phyloP scores from a whole-genome alignment of 2,329 filamentous ascomycete genomes.

The Periconia sp. region DNA sequence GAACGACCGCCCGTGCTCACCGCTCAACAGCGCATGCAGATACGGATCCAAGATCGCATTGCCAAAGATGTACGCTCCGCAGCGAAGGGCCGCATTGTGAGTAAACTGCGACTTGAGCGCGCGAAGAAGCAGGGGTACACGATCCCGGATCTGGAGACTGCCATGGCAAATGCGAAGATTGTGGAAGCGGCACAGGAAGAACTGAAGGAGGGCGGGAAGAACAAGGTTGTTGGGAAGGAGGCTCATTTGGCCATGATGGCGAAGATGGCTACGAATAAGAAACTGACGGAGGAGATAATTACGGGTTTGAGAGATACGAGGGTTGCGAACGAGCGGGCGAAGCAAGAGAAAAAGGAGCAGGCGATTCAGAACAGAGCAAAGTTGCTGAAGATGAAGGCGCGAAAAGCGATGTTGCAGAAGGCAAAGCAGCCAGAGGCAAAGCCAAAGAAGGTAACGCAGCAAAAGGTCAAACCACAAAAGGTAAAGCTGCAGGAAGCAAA shows the following conservation, averaged over 20 bases:
- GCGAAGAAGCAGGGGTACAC: slow-evolving; percentile 28
- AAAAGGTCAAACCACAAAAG: too few relatives aligned
- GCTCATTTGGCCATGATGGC: slow-evolving; percentile 1
- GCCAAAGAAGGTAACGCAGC: background rate
- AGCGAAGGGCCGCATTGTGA: slow-evolving; percentile 31
- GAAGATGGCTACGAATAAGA: slow-evolving; percentile 24
- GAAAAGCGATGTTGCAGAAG: slow-evolving; percentile 13
- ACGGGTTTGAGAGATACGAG: slow-evolving; percentile 15
- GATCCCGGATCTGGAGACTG: slow-evolving; percentile 35
- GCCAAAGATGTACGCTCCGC: slow-evolving; percentile 60
- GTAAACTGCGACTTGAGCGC: slow-evolving; percentile 28
- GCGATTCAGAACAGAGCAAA: too few relatives aligned
- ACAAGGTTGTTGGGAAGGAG: background rate
- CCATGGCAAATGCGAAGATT: slow-evolving; percentile 29
- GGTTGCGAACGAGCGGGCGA: slow-evolving; percentile 19
- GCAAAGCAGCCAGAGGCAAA: slow-evolving; percentile 20
- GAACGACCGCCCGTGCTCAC: slow-evolving; percentile 67
- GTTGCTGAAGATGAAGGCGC: slow-evolving; percentile 23
- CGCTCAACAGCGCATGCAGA: slow-evolving; percentile 61
- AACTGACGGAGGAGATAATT: slow-evolving; percentile 24
- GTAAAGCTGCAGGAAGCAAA: too few relatives aligned
- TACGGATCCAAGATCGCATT: slow-evolving; percentile 57
- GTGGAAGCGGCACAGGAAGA: slow-evolving; percentile 11
- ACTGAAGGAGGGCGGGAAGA: slow-evolving; percentile 7
- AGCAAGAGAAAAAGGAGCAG: slow-evolving; percentile 21